Evolutionary conservation across 2,329 filamentous ascomycete genomes (phyloP).

Genomic region (Phialophora verrucosa): DNA sequence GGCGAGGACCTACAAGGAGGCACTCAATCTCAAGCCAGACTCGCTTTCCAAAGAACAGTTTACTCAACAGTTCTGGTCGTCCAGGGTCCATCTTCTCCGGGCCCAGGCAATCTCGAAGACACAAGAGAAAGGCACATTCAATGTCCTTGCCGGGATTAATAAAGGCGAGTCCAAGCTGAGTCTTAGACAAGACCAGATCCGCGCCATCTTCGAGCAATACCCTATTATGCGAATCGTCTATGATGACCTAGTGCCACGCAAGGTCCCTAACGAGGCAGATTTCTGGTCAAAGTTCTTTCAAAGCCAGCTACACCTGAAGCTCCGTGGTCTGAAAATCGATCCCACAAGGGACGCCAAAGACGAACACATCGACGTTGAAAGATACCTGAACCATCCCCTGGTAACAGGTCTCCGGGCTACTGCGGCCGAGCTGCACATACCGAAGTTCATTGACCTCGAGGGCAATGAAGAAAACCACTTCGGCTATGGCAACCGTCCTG

Average conservation of each 20-base stretch:
- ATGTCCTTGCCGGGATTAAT: conserved; percentile 89
- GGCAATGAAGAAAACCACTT: conserved; percentile 96
- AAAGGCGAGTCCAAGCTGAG: conserved; percentile 78
- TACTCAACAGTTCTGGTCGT: conserved; percentile 93
- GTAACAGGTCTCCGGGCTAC: conserved; percentile 53
- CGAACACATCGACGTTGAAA: conserved; percentile 50
- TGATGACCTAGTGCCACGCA: conserved; percentile 85
- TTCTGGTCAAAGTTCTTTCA: conserved; percentile 97
- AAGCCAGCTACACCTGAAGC: conserved; percentile 84
- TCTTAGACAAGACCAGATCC: conserved; percentile 88
- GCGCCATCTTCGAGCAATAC: conserved; percentile 91
- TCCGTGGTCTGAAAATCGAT: conserved; percentile 85
- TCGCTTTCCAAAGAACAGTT: conserved; percentile 81
- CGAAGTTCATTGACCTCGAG: conserved; percentile 88
- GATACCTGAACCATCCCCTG: conserved; percentile 78
- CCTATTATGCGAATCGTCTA: conserved; percentile 88
- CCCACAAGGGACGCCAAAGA: conserved; percentile 75
- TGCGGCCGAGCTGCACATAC: conserved; percentile 68
- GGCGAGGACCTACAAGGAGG: conserved; percentile 85
- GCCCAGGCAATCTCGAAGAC: conserved; percentile 87
- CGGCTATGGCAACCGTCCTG: conserved; percentile 82
- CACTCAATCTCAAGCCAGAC: conserved; percentile 80
- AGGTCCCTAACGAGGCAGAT: conserved; percentile 64
- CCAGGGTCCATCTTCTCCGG: conserved; percentile 80
- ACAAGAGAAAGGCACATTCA: conserved; percentile 88